Conservation (phyloP, 768 basidiomycete species). For the Lactarius pseudohatsudake region DNA sequence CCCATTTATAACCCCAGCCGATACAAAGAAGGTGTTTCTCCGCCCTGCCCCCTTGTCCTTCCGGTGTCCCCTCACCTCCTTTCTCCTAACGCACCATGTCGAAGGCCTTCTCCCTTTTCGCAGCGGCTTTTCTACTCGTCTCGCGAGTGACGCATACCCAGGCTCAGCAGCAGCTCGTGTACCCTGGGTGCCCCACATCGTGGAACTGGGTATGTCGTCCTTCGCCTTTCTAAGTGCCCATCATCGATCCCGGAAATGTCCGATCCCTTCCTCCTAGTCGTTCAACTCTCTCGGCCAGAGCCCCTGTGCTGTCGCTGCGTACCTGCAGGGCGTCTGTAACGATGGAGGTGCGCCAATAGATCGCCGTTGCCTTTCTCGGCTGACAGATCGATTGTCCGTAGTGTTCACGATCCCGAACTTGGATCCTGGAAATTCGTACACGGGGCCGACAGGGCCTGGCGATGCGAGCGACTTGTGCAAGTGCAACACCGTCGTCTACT, state of each 20-base stretch:
- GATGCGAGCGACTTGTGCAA: constrained; percentile 33
- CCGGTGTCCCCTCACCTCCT: background rate
- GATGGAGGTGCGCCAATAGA: constrained; percentile 12
- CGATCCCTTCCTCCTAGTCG: background rate
- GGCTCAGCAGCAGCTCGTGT: background rate
- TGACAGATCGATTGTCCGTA: background rate
- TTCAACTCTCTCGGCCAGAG: constrained; percentile 17
- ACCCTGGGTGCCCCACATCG: background rate
- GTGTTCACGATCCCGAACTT: constrained; percentile 8
- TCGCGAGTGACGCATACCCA: background rate
- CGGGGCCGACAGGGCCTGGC: constrained; percentile 28
- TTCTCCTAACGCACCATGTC: constrained; percentile 5
- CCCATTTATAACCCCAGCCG: background rate
- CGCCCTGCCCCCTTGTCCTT: background rate
- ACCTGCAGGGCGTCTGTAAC: constrained; percentile 14
- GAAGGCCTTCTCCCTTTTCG: background rate
- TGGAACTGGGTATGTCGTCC: constrained; percentile 17
- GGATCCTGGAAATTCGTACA: constrained; percentile 6
- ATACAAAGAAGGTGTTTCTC: background rate
- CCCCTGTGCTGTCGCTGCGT: constrained; percentile 10
- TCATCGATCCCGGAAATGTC: background rate
- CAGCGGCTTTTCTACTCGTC: background rate
- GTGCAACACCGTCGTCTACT: constrained; percentile 38
- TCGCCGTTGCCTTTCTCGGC: background rate
- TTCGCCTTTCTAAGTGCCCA: background rate